phyloP scores from a whole-genome alignment of 441 rosid genomes.

The Manihot esculenta region DNA sequence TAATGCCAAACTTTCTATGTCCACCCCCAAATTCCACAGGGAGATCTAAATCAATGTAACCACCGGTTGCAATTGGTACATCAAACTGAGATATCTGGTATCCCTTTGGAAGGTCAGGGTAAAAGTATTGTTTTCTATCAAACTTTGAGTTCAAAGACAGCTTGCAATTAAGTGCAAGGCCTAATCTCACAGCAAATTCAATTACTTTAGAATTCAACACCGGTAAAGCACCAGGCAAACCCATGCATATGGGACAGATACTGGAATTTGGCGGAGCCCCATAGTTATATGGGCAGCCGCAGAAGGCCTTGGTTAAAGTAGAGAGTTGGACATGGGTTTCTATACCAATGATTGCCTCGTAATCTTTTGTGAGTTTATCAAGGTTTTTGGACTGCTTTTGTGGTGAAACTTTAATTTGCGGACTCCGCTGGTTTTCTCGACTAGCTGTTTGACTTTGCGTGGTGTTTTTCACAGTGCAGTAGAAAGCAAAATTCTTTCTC shows the following conservation, averaged over 20 bases:
- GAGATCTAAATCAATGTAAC: conserved; percentile 78
- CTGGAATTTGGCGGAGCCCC: conserved; percentile 76
- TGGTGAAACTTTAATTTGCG: conserved; percentile 43
- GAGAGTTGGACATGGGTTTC: conserved; percentile 95
- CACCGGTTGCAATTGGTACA: conserved; percentile 76
- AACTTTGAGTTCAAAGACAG: conserved; percentile 77
- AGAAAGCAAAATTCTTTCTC: conserved; percentile 37
- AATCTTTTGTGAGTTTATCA: conserved; percentile 51
- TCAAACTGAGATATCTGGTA: conserved; percentile 97
- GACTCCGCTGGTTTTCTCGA: conserved; percentile 47
- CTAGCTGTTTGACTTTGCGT: conserved; percentile 50
- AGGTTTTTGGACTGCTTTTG: conserved; percentile 43
- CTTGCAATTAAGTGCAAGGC: conserved; percentile 86
- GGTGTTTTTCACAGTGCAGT: conserved; percentile 45
- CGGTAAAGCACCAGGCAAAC: conserved; percentile 91
- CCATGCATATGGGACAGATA: conserved; percentile 92
- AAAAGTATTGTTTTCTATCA: conserved; percentile 94
- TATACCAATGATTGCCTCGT: conserved; percentile 83
- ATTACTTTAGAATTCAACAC: conserved; percentile 81
- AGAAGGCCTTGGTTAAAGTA: conserved; percentile 84
- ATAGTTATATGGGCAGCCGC: conserved; percentile 76
- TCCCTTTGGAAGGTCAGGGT: conserved; percentile 96
- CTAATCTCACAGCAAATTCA: conserved; percentile 79
- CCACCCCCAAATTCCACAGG: conserved; percentile 92
- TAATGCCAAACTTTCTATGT: conserved; percentile 80